Conservation (phyloP, 2,329 filamentous ascomycete genomes). For the Trichothecium sympodiale region DNA sequence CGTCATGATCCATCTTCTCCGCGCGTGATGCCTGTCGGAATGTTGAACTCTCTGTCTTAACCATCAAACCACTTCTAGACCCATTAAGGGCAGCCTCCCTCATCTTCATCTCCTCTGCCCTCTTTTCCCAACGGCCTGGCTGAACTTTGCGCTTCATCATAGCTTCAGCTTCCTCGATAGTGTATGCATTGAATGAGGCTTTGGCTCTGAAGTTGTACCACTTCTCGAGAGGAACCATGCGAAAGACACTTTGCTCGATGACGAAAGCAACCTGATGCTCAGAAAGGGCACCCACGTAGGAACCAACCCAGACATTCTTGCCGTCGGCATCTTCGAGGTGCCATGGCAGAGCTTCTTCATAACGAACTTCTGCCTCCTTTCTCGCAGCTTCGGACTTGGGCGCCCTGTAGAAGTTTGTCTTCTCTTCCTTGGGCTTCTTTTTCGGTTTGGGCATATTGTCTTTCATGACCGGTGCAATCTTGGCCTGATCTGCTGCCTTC, state of each 20-base stretch:
- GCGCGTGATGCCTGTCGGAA: constrained; percentile 48
- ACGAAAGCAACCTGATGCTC: constrained; percentile 74
- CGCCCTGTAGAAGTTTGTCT: constrained; percentile 76
- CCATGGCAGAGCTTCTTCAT: constrained; percentile 94
- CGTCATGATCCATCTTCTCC: constrained; percentile 60
- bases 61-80: constrained; percentile 37
- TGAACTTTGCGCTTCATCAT: constrained; percentile 70
- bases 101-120: constrained; percentile 48
- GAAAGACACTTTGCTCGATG: constrained; percentile 58
- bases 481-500: constrained; percentile 75
- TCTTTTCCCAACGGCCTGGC: constrained; percentile 71
- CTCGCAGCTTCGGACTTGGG: constrained; percentile 70
- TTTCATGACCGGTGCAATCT: constrained; percentile 77
- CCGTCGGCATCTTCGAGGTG: constrained; percentile 94
- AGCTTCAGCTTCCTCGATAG: constrained; percentile 76
- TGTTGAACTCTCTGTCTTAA: constrained; percentile 60
- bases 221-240: constrained; percentile 86
- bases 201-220: constrained; percentile 85
- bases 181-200: constrained; percentile 66
- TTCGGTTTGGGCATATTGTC: constrained; percentile 37
- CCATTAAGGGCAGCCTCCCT: constrained; percentile 50
- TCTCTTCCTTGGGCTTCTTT: constrained; percentile 67
- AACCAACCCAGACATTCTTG: constrained; percentile 87
- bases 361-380: constrained; percentile 63
- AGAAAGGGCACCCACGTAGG: constrained; percentile 81